Conservation (phyloP, 2,329 filamentous ascomycete genomes). For the Neonectria coccinea region DNA sequence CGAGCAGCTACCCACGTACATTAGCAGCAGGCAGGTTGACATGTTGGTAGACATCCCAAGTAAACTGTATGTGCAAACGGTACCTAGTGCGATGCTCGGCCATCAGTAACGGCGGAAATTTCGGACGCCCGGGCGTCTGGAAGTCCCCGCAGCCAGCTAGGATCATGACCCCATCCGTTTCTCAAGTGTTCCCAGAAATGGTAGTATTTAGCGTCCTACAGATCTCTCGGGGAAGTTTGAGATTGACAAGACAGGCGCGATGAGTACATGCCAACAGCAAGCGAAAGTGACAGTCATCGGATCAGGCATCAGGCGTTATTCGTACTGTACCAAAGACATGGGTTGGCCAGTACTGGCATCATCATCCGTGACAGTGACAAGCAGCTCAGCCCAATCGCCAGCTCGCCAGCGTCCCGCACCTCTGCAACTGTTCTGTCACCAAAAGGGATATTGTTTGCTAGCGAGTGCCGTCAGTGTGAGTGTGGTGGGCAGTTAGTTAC, state of each 20-base stretch:
- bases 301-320: conserved; percentile 3
- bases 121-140: conserved; percentile 9
- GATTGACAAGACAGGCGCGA: conserved; percentile 26
- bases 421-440: neutral
- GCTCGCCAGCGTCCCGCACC: neutral
- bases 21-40: neutral
- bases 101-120: conserved; percentile 13
- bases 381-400: conserved; percentile 6
- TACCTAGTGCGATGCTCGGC: neutral
- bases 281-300: conserved; percentile 9
- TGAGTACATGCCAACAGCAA: conserved; percentile 4
- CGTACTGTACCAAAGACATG: neutral
- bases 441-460: neutral
- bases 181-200: conserved; percentile 14
- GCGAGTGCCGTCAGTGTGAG: conserved; percentile 20
- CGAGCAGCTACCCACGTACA: neutral
- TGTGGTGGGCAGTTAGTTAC: conserved; percentile 1
- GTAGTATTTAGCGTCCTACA: conserved; percentile 20
- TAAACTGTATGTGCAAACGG: neutral
- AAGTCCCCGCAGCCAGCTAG: conserved; percentile 8
- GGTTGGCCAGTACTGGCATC: conserved; percentile 8
- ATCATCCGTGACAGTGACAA: conserved; percentile 8
- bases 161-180: conserved; percentile 14
- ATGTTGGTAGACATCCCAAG: neutral
- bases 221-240: conserved; percentile 31